Evolutionary conservation across 2,329 filamentous ascomycete genomes (phyloP).

Genomic region (Trichoderma cornu-damae): DNA sequence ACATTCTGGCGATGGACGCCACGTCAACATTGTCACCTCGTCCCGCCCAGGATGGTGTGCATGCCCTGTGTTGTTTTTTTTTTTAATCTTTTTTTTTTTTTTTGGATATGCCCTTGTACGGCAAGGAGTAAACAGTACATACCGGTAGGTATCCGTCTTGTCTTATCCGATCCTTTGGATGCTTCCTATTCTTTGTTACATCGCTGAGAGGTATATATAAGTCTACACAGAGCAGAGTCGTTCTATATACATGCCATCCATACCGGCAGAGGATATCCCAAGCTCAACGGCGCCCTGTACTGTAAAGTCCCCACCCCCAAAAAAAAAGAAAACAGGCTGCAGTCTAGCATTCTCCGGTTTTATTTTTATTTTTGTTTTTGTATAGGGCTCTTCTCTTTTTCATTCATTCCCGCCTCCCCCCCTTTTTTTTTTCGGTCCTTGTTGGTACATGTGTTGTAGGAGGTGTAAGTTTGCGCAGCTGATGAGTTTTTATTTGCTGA

Average conservation of each 20-base stretch:
- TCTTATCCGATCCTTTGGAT: not conserved
- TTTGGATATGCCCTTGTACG: not conserved
- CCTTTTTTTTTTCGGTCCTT: not conserved
- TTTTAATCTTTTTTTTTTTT: not conserved
- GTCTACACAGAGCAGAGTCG: constrained; percentile 23
- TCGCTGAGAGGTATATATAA: constrained; percentile 13
- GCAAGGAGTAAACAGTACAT: no score
- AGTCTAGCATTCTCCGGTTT: not conserved
- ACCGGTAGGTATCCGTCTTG: no score
- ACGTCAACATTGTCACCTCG: constrained; percentile 5
- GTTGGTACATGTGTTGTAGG: constrained; percentile 8
- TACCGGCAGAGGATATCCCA: constrained; percentile 17
- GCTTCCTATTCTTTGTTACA: constrained; percentile 3
- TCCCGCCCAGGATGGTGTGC: not conserved
- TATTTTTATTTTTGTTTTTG: not conserved
- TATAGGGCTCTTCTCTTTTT: not conserved
- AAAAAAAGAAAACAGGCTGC: constrained; percentile 5
- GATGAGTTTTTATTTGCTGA: constrained; percentile 11
- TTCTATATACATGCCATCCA: constrained; percentile 21
- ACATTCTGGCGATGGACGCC: constrained; percentile 9
- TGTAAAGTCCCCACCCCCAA: not conserved
- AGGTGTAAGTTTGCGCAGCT: not conserved
- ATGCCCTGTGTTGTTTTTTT: not conserved
- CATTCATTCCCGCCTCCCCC: not conserved
- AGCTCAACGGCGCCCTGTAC: constrained; percentile 11